These are phyloP conservation scores for Fraxinus velutina DNA, from an alignment of 305 asterid genomes.

Conservation along the genomic window DNA sequence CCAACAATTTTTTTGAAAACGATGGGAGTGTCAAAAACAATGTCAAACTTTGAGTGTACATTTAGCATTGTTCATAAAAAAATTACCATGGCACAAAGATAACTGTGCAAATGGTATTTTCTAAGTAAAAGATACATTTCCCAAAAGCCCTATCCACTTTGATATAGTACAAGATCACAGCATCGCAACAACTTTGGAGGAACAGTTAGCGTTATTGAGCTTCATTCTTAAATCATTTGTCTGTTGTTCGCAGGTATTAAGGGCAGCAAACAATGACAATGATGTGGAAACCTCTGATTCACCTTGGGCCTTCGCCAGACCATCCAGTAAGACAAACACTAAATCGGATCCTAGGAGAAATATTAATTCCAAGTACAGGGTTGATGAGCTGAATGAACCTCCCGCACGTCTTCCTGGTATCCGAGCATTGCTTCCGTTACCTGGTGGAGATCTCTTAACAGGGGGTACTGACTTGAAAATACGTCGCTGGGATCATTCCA, in stretches of 20 bases:
- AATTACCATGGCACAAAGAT: background rate
- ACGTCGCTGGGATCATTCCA: slow-evolving; percentile 96
- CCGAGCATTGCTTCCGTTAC: slow-evolving; percentile 95
- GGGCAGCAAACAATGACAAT: slow-evolving; percentile 64
- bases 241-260: slow-evolving; percentile 53
- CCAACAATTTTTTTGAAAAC: background rate
- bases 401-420: slow-evolving; percentile 78
- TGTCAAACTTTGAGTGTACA: background rate
- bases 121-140: background rate
- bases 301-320: slow-evolving; percentile 75
- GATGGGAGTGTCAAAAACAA: background rate
- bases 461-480: slow-evolving; percentile 97
- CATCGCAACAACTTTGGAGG: background rate
- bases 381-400: slow-evolving; percentile 80
- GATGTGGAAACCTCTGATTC: slow-evolving; percentile 64
- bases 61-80: background rate
- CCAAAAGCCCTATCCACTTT: background rate
- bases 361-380: slow-evolving; percentile 65
- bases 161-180: background rate
- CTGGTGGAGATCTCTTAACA: slow-evolving; percentile 92
- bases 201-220: slow-evolving; percentile 8
- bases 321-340: slow-evolving; percentile 54
- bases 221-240: slow-evolving; percentile 19
- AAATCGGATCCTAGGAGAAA: slow-evolving; percentile 63
- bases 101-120: background rate